Evolutionary conservation across 305 asterid species (phyloP).

Genomic region (Fraxinus velutina): DNA sequence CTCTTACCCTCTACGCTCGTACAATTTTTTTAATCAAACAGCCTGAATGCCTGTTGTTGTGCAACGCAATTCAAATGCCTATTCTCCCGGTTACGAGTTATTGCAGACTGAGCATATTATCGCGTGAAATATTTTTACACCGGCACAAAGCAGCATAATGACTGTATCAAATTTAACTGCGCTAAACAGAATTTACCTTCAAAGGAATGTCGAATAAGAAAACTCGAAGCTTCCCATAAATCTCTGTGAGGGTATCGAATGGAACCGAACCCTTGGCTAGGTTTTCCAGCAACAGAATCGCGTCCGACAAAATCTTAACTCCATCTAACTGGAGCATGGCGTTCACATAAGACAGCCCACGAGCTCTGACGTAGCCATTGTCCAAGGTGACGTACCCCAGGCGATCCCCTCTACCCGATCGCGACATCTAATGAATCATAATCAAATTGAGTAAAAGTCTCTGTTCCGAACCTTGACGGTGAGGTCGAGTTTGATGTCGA

Average conservation of each 20-base stretch:
- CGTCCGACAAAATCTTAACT: conserved; percentile 48
- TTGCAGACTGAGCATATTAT: not conserved
- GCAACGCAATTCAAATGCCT: not conserved
- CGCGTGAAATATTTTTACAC: not conserved
- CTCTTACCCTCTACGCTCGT: not conserved
- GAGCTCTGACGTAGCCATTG: conserved; percentile 58
- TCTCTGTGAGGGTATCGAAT: conserved; percentile 59
- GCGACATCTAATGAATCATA: conserved; percentile 41
- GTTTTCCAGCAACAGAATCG: conserved; percentile 57
- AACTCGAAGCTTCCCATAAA: conserved; percentile 64
- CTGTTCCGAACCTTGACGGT: conserved; percentile 56
- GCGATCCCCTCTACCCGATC: conserved; percentile 57
- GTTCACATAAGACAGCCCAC: conserved; percentile 55
- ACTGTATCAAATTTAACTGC: not conserved
- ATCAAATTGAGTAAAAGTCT: conserved; percentile 59
- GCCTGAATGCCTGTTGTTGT: not conserved
- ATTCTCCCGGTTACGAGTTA: not conserved
- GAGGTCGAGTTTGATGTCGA: conserved; percentile 61
- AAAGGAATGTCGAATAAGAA: conserved; percentile 57
- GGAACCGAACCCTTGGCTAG: conserved; percentile 50
- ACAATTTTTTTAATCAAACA: not conserved
- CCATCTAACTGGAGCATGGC: conserved; percentile 60
- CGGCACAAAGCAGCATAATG: not conserved
- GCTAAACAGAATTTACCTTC: conserved; percentile 38
- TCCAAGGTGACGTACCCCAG: conserved; percentile 57